phyloP scores from a whole-genome alignment of 306 rosid genomes.

The Vigna unguiculata region DNA sequence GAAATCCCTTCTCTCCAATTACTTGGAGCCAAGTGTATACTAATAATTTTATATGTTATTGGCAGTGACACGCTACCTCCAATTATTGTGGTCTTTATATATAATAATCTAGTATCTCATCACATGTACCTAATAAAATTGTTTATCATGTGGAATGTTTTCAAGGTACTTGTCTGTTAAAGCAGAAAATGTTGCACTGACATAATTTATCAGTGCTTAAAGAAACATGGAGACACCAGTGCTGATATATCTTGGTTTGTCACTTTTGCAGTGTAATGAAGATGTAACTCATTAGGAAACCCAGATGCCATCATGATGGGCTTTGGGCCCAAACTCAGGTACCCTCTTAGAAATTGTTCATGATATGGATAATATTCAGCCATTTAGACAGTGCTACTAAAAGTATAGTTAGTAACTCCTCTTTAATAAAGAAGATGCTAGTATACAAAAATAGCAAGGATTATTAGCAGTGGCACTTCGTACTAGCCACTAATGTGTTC shows the following conservation, averaged over 20 bases:
- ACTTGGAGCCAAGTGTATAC: constrained; percentile 26
- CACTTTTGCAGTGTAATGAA: constrained; percentile 22
- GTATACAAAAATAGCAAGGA: neutral
- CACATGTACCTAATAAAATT: constrained; percentile 1
- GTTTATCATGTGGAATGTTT: neutral
- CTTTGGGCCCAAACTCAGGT: constrained; percentile 34
- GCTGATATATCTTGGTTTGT: constrained; percentile 15
- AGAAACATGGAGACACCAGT: neutral
- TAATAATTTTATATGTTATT: neutral
- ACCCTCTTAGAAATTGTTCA: neutral
- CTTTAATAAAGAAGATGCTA: too few species aligned
- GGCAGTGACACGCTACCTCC: constrained; percentile 25
- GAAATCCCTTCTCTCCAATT: constrained; percentile 20
- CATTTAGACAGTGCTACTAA: neutral
- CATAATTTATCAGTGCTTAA: constrained; percentile 9
- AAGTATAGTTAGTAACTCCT: too few species aligned
- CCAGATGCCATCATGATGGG: constrained; percentile 33
- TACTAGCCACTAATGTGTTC: constrained; percentile 27
- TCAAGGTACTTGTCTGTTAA: constrained; percentile 6
- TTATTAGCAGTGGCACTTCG: neutral
- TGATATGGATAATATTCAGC: neutral
- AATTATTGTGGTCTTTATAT: constrained; percentile 8
- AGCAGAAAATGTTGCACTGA: neutral
- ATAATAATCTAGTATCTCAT: neutral
- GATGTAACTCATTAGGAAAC: constrained; percentile 11